Conservation (phyloP, 2,329 filamentous ascomycete species). For the Akanthomyces muscarius region DNA sequence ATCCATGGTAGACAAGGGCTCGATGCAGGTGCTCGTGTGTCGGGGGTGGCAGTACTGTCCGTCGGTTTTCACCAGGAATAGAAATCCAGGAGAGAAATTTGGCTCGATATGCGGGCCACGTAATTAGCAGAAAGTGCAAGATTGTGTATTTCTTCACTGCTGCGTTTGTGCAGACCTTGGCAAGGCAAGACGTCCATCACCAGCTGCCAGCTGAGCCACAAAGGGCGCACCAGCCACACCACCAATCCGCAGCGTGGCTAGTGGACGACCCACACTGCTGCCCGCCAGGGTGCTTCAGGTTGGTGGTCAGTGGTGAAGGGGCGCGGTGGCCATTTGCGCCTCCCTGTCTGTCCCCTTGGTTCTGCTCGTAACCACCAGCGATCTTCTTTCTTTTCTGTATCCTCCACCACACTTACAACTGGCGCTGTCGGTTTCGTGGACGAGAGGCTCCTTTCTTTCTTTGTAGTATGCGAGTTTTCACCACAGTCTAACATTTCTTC, state of each 20-base stretch:
- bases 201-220: neutral
- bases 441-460: neutral
- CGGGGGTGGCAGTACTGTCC: neutral
- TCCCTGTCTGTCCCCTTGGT: constrained; percentile 12
- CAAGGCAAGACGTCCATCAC: neutral
- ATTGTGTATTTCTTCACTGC: neutral
- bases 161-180: neutral
- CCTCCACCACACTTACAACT: constrained; percentile 12
- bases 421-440: constrained; percentile 2
- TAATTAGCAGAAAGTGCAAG: neutral
- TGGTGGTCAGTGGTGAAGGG: neutral
- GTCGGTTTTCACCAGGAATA: too few relatives aligned
- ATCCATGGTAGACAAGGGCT: neutral
- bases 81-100: too few relatives aligned
- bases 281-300: constrained; percentile 2
- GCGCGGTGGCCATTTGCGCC: constrained; percentile 1
- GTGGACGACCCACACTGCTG: neutral
- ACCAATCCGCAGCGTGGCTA: neutral
- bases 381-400: constrained; percentile 4
- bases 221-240: neutral
- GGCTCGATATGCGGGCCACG: neutral
- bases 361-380: neutral
- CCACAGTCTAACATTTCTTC: constrained; percentile 2
- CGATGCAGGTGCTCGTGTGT: neutral
- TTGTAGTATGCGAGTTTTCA: neutral